phyloP scores from a whole-genome alignment of 805 yeast species.

The Candida succiphila region DNA sequence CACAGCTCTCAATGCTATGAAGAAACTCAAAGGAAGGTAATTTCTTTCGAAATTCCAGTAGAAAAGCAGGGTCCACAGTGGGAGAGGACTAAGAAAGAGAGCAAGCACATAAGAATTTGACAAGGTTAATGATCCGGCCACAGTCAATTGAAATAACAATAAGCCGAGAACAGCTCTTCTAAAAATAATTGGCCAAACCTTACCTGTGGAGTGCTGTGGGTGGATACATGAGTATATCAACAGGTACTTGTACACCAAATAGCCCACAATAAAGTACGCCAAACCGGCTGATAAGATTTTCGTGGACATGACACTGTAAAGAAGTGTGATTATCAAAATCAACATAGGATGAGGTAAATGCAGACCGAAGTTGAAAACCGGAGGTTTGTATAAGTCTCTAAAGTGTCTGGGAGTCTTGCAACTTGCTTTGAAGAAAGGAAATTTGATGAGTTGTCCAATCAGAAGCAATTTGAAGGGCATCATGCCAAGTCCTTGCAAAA shows the following conservation, averaged over 20 bases:
- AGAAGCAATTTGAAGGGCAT: conserved; percentile 82
- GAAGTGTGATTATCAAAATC: conserved; percentile 72
- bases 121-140: conserved; percentile 78
- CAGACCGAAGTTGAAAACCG: conserved; percentile 84
- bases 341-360: conserved; percentile 87
- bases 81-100: conserved; percentile 63
- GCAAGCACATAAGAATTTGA: conserved; percentile 75
- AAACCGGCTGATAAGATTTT: conserved; percentile 80
- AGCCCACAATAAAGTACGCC: conserved; percentile 76
- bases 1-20: conserved; percentile 81
- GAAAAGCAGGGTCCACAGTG: conserved; percentile 53
- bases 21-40: conserved; percentile 71
- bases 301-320: conserved; percentile 84
- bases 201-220: conserved; percentile 94
- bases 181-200: conserved; percentile 88
- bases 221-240: conserved; percentile 85
- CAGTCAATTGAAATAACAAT: conserved; percentile 77
- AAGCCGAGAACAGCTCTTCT: conserved; percentile 77
- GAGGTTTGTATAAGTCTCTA: conserved; percentile 70
- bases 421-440: conserved; percentile 53
- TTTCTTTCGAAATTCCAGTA: conserved; percentile 76
- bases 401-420: conserved; percentile 81
- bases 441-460: conserved; percentile 66
- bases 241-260: conserved; percentile 84
- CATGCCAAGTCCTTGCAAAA: conserved; percentile 79